Conservation (phyloP, 441 rosid genomes). For the Corymbia citriodora region DNA sequence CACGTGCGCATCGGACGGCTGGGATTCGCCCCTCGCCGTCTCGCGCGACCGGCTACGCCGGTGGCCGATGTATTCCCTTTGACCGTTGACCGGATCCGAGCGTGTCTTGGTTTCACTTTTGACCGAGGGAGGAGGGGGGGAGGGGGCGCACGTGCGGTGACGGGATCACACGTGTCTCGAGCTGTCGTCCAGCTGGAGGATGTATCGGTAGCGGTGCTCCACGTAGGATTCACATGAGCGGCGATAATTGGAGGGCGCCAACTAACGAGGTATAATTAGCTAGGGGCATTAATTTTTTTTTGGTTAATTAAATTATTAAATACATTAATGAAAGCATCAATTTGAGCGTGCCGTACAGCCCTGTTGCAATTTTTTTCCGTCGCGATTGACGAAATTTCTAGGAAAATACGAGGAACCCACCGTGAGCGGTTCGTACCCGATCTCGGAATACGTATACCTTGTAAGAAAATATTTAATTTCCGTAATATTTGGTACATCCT, state of each 20-base stretch:
- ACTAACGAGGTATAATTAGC: not conserved
- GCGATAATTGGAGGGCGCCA: not conserved
- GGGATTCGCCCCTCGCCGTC: constrained; percentile 2
- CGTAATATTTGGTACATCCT: not conserved
- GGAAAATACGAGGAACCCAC: not conserved
- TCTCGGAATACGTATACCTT: not conserved
- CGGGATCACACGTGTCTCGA: not conserved
- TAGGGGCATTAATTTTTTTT: not conserved
- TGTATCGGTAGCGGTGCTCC: constrained; percentile 21
- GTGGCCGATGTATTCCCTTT: constrained; percentile 5
- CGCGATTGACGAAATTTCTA: not conserved
- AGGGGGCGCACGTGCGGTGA: constrained; percentile 29
- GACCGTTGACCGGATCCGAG: constrained; percentile 35
- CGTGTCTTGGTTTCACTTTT: constrained; percentile 6
- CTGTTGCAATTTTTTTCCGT: not conserved
- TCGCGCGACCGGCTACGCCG: constrained; percentile 15
- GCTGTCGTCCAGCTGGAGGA: constrained; percentile 26
- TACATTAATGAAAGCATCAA: not conserved
- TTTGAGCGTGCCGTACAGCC: not conserved
- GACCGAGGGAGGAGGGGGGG: constrained; percentile 19
- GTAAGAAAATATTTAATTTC: not conserved
- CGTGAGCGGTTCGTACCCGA: not conserved
- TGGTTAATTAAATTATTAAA: not conserved
- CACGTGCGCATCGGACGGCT: constrained; percentile 29
- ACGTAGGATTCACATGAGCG: constrained; percentile 36